Base-by-base conservation (phyloP, 1,139 yeast genomes). In the Hemisphaericaspora xylofermentans region DNA sequence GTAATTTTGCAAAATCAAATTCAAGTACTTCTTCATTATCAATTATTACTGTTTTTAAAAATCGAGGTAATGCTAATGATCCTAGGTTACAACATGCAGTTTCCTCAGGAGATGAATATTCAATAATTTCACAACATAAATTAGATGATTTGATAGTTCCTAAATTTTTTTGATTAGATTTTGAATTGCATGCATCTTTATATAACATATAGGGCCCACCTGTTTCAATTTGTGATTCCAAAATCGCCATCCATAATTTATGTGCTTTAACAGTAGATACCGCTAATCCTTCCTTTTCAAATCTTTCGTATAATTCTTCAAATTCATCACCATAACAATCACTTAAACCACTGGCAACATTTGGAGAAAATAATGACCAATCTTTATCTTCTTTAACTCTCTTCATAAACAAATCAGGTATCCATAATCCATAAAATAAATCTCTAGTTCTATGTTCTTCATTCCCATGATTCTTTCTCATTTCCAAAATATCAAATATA, bases 1-100 rank as follows among this genome's bases (percentile, higher is more conserved):
- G 95, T 43, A 88, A 68, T 54, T 80, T 80, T 47, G 76, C 71
- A 61, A 85, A 85, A 68, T 88, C 81, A 59, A 83, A 86, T 64
- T 71, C 71, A 38, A 79, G 66, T 26, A 75, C 45, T 17, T 52
- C 51, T 22, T 52, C 54, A 44, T 77, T 80, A 27, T 62, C 62
- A 43, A 68, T 38, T 26, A 48, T 47, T 28, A 50, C 63, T 18
- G 54, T 48, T 36, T 50, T 49, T 7, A 68, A 60, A 53, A 66
- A 77, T 0, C 68, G 52, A 2, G 82, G 82, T 42, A 77, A 64
- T 1, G 80, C 81, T 32, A 77, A 54, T 3, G 82, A 76, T 1
- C 74, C 82, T 37, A 77, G 60, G 53, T 77, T 77, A 56, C 82
- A 77, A 14, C 77, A 83, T 2, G 82, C 82, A 12, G 77, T 76